Evolutionary conservation across 2,329 filamentous ascomycete species (phyloP).

Genomic region (Aspergillus hiratsukae): DNA sequence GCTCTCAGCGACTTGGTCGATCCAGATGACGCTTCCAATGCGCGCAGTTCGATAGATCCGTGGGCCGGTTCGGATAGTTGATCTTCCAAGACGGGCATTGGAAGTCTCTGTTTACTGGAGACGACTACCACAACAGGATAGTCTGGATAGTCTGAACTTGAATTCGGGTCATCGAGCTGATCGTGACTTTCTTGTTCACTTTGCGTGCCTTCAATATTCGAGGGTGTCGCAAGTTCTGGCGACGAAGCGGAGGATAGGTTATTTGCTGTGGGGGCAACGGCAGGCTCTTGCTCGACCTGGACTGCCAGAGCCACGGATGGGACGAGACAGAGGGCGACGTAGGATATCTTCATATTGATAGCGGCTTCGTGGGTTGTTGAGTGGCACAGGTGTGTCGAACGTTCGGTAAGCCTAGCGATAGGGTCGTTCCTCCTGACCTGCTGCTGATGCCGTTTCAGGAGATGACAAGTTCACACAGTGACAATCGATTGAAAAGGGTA

Average conservation of each 20-base stretch:
- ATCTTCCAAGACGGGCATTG: constrained; percentile 15
- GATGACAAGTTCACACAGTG: no score
- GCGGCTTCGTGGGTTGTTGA: neutral
- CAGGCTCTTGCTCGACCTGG: constrained; percentile 22
- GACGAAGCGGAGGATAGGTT: constrained; percentile 13
- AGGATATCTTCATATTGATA: constrained; percentile 17
- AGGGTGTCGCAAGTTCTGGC: constrained; percentile 7
- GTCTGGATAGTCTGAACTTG: no score
- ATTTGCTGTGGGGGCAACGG: constrained; percentile 20
- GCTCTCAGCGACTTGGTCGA: constrained; percentile 26
- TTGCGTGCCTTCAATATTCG: constrained; percentile 4
- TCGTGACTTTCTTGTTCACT: neutral
- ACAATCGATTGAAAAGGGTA: no score
- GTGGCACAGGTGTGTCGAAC: neutral
- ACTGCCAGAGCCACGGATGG: constrained; percentile 20
- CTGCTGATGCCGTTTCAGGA: neutral
- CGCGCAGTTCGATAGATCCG: constrained; percentile 30
- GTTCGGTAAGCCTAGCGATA: neutral
- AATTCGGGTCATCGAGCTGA: neutral
- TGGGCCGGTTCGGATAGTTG: constrained; percentile 26
- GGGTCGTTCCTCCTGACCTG: neutral
- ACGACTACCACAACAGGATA: no score
- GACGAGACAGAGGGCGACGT: constrained; percentile 14
- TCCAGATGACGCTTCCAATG: constrained; percentile 13
- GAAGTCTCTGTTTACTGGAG: no score